These are phyloP conservation scores for Carpinus fangiana DNA, from an alignment of 306 rosid species.

Conservation along the genomic window DNA sequence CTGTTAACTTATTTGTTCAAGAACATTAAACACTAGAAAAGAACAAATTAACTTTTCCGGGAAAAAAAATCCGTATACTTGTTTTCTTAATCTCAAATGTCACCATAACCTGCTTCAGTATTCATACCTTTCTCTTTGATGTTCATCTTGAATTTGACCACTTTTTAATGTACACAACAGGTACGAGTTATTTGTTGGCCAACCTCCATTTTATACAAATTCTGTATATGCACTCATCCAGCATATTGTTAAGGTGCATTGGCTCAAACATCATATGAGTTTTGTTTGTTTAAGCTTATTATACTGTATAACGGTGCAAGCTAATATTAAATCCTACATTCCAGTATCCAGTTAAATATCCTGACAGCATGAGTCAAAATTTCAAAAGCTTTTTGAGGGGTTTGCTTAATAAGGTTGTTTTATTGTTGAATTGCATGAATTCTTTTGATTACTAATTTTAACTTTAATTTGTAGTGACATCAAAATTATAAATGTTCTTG, in stretches of 20 bases:
- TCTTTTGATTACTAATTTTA: slow-evolving; percentile 15
- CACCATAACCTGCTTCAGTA: slow-evolving; percentile 14
- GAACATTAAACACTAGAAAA: slow-evolving; percentile 1
- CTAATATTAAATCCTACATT: slow-evolving; percentile 36
- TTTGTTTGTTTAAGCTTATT: slow-evolving; percentile 21
- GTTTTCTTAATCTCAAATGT: slow-evolving; percentile 19
- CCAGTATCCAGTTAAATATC: slow-evolving; percentile 98
- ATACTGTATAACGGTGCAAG: slow-evolving; percentile 4
- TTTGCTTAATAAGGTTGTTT: slow-evolving; percentile 85
- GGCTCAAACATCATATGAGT: neutral
- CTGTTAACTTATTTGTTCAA: neutral
- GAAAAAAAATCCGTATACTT: slow-evolving; percentile 18
- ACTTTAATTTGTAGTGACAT: slow-evolving; percentile 22
- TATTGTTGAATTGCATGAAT: slow-evolving; percentile 26
- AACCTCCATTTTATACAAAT: slow-evolving; percentile 97
- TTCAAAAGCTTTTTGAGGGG: slow-evolving; percentile 92
- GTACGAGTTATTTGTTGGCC: slow-evolving; percentile 98
- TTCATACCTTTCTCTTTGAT: slow-evolving; percentile 16
- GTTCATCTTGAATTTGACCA: slow-evolving; percentile 29
- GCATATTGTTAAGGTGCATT: slow-evolving; percentile 90
- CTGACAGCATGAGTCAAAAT: slow-evolving; percentile 77
- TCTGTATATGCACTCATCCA: slow-evolving; percentile 96
- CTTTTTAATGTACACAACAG: slow-evolving; percentile 45
- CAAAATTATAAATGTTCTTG: slow-evolving; percentile 21
- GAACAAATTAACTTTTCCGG: slow-evolving; percentile 11